Evolutionary conservation across 106 monocot genomes (phyloP).

Genomic region (Platanthera zijinensis): DNA sequence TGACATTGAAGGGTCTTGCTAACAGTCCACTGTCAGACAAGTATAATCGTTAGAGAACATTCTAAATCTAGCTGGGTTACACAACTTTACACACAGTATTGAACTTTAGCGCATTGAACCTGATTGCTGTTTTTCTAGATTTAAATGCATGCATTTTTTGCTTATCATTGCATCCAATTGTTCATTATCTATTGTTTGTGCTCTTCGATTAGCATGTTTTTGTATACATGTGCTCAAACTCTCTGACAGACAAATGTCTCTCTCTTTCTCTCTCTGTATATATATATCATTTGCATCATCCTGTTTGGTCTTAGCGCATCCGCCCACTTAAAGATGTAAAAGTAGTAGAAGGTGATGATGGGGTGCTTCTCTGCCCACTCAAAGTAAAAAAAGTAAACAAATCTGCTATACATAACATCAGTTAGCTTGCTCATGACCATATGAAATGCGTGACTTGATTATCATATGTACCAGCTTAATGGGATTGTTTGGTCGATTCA

Average conservation of each 20-base stretch:
- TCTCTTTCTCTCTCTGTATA: neutral
- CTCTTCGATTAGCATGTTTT: neutral
- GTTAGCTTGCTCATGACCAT: neutral
- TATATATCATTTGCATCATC: neutral
- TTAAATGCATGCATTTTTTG: neutral
- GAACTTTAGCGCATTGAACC: neutral
- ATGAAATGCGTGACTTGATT: neutral
- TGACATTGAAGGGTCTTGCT: constrained; percentile 1
- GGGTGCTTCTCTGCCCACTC: neutral
- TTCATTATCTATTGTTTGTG: neutral
- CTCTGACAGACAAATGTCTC: too few relatives aligned
- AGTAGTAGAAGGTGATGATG: neutral
- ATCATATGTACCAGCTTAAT: neutral
- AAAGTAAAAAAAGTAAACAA: neutral
- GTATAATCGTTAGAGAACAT: neutral
- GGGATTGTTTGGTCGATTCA: neutral
- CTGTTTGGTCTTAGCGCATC: neutral
- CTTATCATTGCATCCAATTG: neutral
- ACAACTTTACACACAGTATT: neutral
- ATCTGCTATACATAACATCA: neutral
- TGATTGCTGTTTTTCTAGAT: neutral
- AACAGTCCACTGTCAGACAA: neutral
- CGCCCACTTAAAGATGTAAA: neutral
- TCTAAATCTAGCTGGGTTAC: neutral
- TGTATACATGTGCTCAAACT: too few relatives aligned